phyloP scores from a whole-genome alignment of 129 eudicot genomes.

The Saussurea involucrata region DNA sequence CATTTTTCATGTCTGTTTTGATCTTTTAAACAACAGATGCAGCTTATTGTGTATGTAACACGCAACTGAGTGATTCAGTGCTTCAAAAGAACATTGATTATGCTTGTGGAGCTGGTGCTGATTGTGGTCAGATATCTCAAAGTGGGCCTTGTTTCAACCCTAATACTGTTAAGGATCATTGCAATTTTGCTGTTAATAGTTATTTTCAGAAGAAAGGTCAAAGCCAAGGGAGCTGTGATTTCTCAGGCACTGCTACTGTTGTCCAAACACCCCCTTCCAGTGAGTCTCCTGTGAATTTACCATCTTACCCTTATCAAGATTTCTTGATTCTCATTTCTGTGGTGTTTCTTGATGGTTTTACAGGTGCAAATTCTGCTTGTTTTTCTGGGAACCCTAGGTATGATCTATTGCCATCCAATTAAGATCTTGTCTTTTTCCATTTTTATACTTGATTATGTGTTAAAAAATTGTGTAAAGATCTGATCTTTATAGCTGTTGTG shows the following conservation, averaged over 20 bases:
- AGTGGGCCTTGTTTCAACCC: constrained; percentile 75
- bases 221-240: constrained; percentile 45
- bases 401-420: constrained; percentile 10
- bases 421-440: constrained; percentile 29
- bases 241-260: constrained; percentile 40
- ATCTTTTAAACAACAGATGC: constrained; percentile 40
- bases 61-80: constrained; percentile 39
- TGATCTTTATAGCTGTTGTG: constrained; percentile 7
- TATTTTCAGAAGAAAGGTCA: constrained; percentile 62
- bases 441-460: neutral
- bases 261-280: constrained; percentile 38
- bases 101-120: constrained; percentile 91
- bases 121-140: constrained; percentile 51
- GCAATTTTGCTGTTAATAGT: constrained; percentile 77
- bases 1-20: neutral
- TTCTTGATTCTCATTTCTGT: neutral
- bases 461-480: constrained; percentile 1
- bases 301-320: constrained; percentile 14
- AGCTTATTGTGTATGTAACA: constrained; percentile 67
- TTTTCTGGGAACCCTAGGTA: constrained; percentile 47
- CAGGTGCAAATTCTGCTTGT: constrained; percentile 58
- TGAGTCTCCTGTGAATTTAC: constrained; percentile 26
- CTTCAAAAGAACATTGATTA: constrained; percentile 72
- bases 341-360: constrained; percentile 20
- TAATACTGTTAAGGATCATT: constrained; percentile 73